Evolutionary conservation across 2,329 filamentous ascomycete species (phyloP), one percentile per base, ranked within the genome.

Genomic region (Grosmannia serpens): DNA sequence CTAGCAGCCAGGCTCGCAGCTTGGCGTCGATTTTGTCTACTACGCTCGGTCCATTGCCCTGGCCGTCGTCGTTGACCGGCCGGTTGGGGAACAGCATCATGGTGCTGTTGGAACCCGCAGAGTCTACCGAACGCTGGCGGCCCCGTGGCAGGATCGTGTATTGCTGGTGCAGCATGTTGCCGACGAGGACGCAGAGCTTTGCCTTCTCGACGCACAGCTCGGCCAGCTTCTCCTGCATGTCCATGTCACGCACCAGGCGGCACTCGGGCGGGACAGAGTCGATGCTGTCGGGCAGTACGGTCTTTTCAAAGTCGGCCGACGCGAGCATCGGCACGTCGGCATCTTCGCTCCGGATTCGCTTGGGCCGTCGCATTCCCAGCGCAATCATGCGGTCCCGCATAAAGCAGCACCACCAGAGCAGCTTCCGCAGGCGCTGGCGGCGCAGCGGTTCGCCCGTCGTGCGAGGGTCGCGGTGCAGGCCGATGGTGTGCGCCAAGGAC

Each of bases 371-470:
- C 91, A 96, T 96, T 58, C 92, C 92, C 15, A 97, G 76, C 2
- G 92, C 92, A 62, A 96, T 91, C 49, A 96, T 79, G 54, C 91
- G 87, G 71, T 97, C 92, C 58, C 91, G 86, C 84, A 96, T 96
- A 68, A 95, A 96, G 63, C 89, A 95, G 35, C 89, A 95, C 92
- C 92, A 97, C 92, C 92, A 97, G 65, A 96, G 94, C 57, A 91
- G 82, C 74, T 95, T 96, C 88, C 91, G 95, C 55, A 96, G 75
- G 67, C 85, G 89, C 68, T 91, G 88, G 67, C 88, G 87, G 57
- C 82, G 79, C 3, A 75, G 72, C 46, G 87, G 81, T 81, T 96
- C 89, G 65, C 82, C 85, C 10, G 88, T 90, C 59, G 85, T 87
- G 24, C 60, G 59, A 2, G 91, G 90, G 66, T 96, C 89, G 62